Evolutionary conservation across 2,329 filamentous ascomycete genomes (phyloP).

Genomic region (Onygena corvina): DNA sequence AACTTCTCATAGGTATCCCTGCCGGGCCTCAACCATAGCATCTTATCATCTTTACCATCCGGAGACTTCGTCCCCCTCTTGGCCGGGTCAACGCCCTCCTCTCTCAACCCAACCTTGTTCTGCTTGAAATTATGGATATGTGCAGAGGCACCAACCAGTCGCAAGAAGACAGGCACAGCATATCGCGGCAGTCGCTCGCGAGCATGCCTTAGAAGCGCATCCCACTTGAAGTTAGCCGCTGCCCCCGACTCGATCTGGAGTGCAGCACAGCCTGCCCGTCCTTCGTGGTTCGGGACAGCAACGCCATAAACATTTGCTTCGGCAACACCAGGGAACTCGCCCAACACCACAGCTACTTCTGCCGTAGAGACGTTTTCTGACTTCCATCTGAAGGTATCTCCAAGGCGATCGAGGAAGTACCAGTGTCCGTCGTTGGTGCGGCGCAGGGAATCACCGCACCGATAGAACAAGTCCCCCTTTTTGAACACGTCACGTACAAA

Average conservation of each 20-base stretch:
- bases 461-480: constrained; percentile 57
- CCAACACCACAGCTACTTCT: constrained; percentile 54
- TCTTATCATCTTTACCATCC: constrained; percentile 34
- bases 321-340: constrained; percentile 45
- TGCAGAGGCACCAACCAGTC: constrained; percentile 44
- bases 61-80: constrained; percentile 36
- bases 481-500: constrained; percentile 52
- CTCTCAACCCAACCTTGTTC: constrained; percentile 59
- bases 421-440: constrained; percentile 51
- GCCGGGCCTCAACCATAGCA: constrained; percentile 41
- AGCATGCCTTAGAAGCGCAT: constrained; percentile 47
- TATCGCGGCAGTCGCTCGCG: constrained; percentile 55
- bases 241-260: constrained; percentile 43
- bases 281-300: constrained; percentile 52
- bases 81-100: constrained; percentile 52
- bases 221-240: constrained; percentile 45
- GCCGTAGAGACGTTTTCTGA: constrained; percentile 56
- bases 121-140: constrained; percentile 61
- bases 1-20: constrained; percentile 49
- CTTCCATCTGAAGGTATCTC: constrained; percentile 67
- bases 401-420: constrained; percentile 59
- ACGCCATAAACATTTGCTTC: constrained; percentile 64
- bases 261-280: constrained; percentile 52
- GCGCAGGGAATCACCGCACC: constrained; percentile 55
- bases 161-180: constrained; percentile 62